phyloP scores from a whole-genome alignment of 1,139 yeast species.

The Scheffersomyces illinoinensis region DNA sequence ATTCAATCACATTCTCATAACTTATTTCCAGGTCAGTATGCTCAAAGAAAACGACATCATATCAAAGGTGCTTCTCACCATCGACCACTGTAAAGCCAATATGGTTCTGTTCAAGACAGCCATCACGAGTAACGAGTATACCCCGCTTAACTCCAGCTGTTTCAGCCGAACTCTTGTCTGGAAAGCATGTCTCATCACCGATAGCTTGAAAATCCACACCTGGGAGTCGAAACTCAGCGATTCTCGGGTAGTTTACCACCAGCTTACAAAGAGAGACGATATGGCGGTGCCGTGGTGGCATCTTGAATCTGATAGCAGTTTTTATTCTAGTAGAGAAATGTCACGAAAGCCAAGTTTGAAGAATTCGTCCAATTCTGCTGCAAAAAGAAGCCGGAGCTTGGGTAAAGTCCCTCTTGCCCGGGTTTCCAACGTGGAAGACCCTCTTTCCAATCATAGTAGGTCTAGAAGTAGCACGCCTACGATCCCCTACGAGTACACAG shows the following conservation, averaged over 20 bases:
- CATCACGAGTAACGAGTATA: constrained; percentile 35
- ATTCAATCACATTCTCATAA: too few species aligned
- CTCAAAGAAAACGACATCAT: constrained; percentile 39
- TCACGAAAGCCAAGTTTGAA: not conserved
- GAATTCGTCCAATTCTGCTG: not conserved
- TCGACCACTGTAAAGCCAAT: constrained; percentile 40
- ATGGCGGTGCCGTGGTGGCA: constrained; percentile 43
- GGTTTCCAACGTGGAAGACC: constrained; percentile 3
- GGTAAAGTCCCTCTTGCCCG: not conserved
- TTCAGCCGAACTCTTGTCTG: constrained; percentile 39
- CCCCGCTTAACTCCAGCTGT: constrained; percentile 17
- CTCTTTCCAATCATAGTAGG: constrained; percentile 9
- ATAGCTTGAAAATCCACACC: constrained; percentile 34
- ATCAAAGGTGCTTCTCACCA: constrained; percentile 38
- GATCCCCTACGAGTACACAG: constrained; percentile 1
- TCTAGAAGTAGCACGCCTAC: constrained; percentile 3
- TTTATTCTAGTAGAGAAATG: constrained; percentile 21
- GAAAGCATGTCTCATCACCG: constrained; percentile 42
- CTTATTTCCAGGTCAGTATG: constrained; percentile 10
- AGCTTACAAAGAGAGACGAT: constrained; percentile 31
- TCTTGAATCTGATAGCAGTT: constrained; percentile 32
- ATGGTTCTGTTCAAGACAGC: constrained; percentile 30
- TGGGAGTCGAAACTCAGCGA: constrained; percentile 35
- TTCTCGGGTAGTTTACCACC: constrained; percentile 39
- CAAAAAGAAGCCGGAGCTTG: not conserved